Evolutionary conservation across 257 asterid species (phyloP), one percentile per base, ranked within the genome.

Genomic region (Gynochthodes officinalis): DNA sequence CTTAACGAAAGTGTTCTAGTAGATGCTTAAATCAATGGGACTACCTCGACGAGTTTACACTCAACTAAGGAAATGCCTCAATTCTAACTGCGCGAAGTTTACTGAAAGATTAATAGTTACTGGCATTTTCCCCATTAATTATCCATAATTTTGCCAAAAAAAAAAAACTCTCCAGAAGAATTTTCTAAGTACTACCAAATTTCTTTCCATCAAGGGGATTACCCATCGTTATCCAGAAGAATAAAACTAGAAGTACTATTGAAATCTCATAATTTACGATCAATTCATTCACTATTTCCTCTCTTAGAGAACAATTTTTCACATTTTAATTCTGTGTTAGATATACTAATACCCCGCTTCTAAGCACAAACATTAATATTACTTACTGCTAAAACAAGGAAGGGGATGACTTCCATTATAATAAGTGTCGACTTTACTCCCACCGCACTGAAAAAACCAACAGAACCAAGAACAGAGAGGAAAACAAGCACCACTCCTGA

Each of bases 401-500:
- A 95, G 27, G 99, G 99, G 81, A 95, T 92, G 88, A 95, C 99
- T 95, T 95, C 99, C 99, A 95, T 90, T 32, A 95, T 95, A 77
- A 95, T 95, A 33, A 95, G 94, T 39, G 99, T 95, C 40, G 99
- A 95, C 81, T 95, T 92, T 71, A 95, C 89, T 67, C 99, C 99
- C 49, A 92, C 73, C 52, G 95, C 92, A 82, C 99, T 95, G 93
- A 90, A 95, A 79, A 95, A 86, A 50, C 99, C 99, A 75, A 92
- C 99, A 33, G 99, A 92, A 68, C 96, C 99, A 71, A 95, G 97
- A 76, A 95, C 98, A 63, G 99, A 95, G 57, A 95, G 97, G 90
- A 95, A 82, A 86, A 95, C 99, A 62, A 95, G 97, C 75, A 92
- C 63, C 54, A 95, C 97, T 73, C 99, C 99, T 28, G 98, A 85